Conservation (phyloP, 352 stramenopile genomes). For the Phytopythium helicoides region DNA sequence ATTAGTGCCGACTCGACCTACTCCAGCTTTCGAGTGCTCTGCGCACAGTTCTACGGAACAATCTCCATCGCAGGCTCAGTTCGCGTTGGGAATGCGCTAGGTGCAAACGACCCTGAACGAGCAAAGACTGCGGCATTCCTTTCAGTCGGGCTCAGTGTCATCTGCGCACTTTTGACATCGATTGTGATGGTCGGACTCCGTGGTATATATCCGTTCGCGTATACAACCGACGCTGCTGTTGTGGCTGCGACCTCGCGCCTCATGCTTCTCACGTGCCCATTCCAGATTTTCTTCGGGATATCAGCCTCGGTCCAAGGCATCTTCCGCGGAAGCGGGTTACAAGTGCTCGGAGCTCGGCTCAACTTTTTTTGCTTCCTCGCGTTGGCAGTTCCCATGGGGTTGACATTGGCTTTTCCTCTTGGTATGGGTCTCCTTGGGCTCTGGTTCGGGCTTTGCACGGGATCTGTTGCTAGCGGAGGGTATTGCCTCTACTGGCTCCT, state of each 20-base stretch:
- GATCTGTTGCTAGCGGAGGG: conserved; percentile 58
- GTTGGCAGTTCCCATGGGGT: conserved; percentile 73
- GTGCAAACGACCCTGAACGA: conserved; percentile 71
- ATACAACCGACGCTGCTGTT: conserved; percentile 55
- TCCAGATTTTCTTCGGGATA: conserved; percentile 84
- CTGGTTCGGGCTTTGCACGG: conserved; percentile 75
- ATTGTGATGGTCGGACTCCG: conserved; percentile 58
- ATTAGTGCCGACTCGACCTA: conserved; percentile 87
- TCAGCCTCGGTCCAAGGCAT: conserved; percentile 71
- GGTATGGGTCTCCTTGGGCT: conserved; percentile 68
- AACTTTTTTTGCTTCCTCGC: conserved; percentile 88
- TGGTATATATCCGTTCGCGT: conserved; percentile 53
- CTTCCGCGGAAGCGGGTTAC: conserved; percentile 75
- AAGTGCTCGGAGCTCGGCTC: conserved; percentile 74
- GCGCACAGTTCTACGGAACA: conserved; percentile 69
- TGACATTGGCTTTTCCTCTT: conserved; percentile 67
- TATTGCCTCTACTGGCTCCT: conserved; percentile 75
- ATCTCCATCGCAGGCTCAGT: conserved; percentile 71
- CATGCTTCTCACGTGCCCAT: conserved; percentile 63
- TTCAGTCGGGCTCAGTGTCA: conserved; percentile 41
- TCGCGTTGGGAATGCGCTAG: conserved; percentile 82
- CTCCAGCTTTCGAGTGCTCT: conserved; percentile 67
- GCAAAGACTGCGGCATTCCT: conserved; percentile 70
- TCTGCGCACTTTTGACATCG: conserved; percentile 40
- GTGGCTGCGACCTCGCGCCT: conserved; percentile 53